A percentile compares a stretch with the other conserved stretches of the same genome.
These are phyloP conservation scores for Boletus vermiculosoides DNA, from an alignment of 768 basidiomycete species.

Conservation along the genomic window DNA sequence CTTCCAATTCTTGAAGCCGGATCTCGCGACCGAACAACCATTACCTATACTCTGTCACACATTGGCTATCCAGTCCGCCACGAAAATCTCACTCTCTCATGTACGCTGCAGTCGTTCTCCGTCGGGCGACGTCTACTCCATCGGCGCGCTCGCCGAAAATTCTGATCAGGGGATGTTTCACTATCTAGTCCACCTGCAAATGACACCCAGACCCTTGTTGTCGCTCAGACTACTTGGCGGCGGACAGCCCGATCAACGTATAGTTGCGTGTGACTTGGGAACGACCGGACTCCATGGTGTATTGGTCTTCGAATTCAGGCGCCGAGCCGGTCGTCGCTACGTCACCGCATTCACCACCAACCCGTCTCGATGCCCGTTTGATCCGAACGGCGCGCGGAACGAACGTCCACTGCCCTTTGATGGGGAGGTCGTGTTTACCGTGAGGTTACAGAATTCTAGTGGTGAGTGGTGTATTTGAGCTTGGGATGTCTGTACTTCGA, in stretches of 20 bases:
- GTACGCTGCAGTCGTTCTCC: no score
- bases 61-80: no score
- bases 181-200: constrained; percentile 31
- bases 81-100: no score
- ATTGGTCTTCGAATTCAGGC: not conserved
- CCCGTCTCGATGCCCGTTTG: not conserved
- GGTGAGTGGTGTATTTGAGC: not conserved
- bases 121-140: no score
- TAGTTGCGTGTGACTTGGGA: not conserved
- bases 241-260: fast-evolving
- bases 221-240: not conserved
- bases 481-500: not conserved
- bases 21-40: no score
- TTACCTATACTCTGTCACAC: no score
- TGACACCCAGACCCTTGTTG: not conserved
- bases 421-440: not conserved
- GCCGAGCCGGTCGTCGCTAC: not conserved
- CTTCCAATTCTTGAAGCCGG: no score
- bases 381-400: not conserved
- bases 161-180: constrained; percentile 43
- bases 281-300: not conserved
- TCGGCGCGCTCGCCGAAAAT: constrained; percentile 16
- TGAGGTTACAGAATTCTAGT: not conserved
- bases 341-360: not conserved
- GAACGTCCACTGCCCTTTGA: not conserved